Conservation (phyloP, 768 basidiomycete genomes). For the Porphyrellus cyaneotinctus region DNA sequence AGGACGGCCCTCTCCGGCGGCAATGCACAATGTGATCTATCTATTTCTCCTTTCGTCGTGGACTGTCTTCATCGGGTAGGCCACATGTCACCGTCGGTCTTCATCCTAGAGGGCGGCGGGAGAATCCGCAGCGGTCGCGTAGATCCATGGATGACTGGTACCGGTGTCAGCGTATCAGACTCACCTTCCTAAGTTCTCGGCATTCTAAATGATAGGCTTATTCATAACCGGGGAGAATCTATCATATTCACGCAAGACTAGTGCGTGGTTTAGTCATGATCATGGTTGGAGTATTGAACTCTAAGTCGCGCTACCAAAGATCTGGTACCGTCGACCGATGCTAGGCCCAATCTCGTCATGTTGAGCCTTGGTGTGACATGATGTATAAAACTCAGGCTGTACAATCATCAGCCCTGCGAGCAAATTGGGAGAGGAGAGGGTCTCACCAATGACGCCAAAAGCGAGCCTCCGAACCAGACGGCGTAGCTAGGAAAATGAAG, state of each 20-base stretch:
- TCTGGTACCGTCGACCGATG: conserved; percentile 89
- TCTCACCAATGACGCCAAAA: conserved; percentile 87
- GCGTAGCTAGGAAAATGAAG: conserved; percentile 55
- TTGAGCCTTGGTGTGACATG: conserved; percentile 90
- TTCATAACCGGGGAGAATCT: neutral
- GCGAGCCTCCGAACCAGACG: conserved; percentile 97
- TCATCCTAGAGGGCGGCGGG: conserved; percentile 9
- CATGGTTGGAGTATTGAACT: conserved; percentile 12
- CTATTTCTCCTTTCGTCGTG: neutral
- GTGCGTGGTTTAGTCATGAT: neutral
- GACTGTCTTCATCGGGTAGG: neutral
- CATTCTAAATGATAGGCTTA: conserved; percentile 6
- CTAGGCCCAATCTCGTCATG: conserved; percentile 81
- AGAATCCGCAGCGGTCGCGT: neutral
- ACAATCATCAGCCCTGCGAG: conserved; percentile 3
- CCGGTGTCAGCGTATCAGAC: neutral
- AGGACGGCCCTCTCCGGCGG: neutral
- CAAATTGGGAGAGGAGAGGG: neutral
- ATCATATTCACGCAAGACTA: neutral
- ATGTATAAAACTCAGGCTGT: conserved; percentile 92
- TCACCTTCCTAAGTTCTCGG: neutral
- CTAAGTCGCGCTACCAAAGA: conserved; percentile 85
- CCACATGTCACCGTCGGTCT: conserved; percentile 2
- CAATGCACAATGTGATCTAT: neutral
- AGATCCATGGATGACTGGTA: neutral